Conservation (phyloP, 2,329 filamentous ascomycete species). For the Lasiodiplodia theobromae region DNA sequence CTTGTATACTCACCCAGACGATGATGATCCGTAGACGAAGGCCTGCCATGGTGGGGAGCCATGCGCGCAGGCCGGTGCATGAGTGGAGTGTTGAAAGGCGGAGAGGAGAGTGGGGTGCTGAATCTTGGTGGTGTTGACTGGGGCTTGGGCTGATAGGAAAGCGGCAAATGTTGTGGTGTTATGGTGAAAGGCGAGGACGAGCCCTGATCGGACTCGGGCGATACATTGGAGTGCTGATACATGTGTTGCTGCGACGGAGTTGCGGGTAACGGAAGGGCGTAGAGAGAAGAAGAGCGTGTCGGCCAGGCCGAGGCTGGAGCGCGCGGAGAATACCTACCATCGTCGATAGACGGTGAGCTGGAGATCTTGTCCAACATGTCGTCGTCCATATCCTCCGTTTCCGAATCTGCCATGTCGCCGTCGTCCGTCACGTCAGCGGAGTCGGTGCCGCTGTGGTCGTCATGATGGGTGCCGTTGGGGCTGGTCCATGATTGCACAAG, state of each 20-base stretch:
- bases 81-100: slow-evolving; percentile 45
- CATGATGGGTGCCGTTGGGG: slow-evolving; percentile 34
- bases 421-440: slow-evolving; percentile 51
- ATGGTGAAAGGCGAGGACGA: slow-evolving; percentile 54
- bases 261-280: slow-evolving; percentile 40
- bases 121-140: slow-evolving; percentile 3
- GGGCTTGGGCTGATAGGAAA: slow-evolving; percentile 35
- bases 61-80: slow-evolving; percentile 44
- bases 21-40: slow-evolving; percentile 56
- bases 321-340: slow-evolving; percentile 79
- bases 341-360: slow-evolving; percentile 97
- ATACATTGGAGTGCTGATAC: slow-evolving; percentile 37
- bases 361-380: slow-evolving; percentile 99
- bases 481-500: slow-evolving; percentile 56
- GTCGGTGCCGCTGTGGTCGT: slow-evolving; percentile 64
- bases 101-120: slow-evolving; percentile 33
- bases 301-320: slow-evolving; percentile 44
- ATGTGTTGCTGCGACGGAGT: slow-evolving; percentile 33
- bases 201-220: slow-evolving; percentile 39
- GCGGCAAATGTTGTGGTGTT: slow-evolving; percentile 54
- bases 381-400: slow-evolving; percentile 74
- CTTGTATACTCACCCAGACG: slow-evolving; percentile 32
- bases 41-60: slow-evolving; percentile 35
- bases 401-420: slow-evolving; percentile 66
- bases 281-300: slow-evolving; percentile 51